A percentile compares a stretch with the other conserved stretches of the same genome.
Evolutionary conservation across 176 grass and related monocot species (phyloP).

Genomic region (Pontederia paniculata): DNA sequence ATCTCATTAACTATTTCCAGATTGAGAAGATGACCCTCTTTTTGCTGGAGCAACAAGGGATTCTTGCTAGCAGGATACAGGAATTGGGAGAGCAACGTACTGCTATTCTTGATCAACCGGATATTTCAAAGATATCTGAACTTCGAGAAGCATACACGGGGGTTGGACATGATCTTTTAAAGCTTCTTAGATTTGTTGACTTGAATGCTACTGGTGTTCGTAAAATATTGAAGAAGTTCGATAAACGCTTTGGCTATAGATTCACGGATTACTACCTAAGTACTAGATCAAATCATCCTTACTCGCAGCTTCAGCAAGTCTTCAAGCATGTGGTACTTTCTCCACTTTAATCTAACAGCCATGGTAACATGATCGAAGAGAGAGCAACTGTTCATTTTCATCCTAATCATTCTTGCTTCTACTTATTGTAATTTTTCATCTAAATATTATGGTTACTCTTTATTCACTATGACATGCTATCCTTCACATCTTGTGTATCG

Average conservation of each 20-base stretch:
- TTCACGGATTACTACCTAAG: slow-evolving; percentile 91
- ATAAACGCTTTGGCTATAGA: slow-evolving; percentile 87
- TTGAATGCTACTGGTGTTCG: slow-evolving; percentile 84
- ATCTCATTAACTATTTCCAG: slow-evolving; percentile 20
- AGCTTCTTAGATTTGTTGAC: slow-evolving; percentile 89
- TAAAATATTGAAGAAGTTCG: slow-evolving; percentile 97
- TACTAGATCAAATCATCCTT: slow-evolving; percentile 85
- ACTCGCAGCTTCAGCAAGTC: slow-evolving; percentile 88
- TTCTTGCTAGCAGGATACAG: slow-evolving; percentile 69
- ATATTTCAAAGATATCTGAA: slow-evolving; percentile 71
- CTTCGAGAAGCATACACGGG: slow-evolving; percentile 75
- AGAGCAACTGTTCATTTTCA: too few species aligned
- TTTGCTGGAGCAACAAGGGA: slow-evolving; percentile 83
- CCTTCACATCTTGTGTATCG: background rate
- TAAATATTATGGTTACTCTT: too few species aligned
- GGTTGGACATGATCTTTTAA: slow-evolving; percentile 76
- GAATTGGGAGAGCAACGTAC: slow-evolving; percentile 63
- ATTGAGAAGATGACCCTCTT: slow-evolving; percentile 89
- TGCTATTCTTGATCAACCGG: slow-evolving; percentile 57
- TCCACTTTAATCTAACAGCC: background rate
- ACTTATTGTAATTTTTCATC: background rate
- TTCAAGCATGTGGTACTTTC: slow-evolving; percentile 91
- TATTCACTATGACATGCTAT: too few species aligned
- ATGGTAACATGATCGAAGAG: background rate
- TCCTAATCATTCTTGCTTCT: too few species aligned